Base-by-base conservation (phyloP, 1,284 basidiomycete species). In the Ganoderma multipileum region DNA sequence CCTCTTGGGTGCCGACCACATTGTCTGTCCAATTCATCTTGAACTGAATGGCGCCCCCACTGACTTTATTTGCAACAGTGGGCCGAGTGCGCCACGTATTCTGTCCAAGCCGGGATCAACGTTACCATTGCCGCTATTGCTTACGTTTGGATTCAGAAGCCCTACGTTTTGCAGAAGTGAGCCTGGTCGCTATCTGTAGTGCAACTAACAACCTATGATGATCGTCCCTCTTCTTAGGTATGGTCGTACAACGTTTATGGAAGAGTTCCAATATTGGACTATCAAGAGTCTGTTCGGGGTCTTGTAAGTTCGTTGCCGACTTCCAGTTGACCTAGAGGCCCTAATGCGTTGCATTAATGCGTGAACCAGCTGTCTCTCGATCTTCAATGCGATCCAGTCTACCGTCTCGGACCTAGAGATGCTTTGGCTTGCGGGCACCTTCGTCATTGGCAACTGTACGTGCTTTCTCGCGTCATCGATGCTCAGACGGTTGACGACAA, bases 401-500 rank as follows among this genome's bases (percentile, higher is more conserved):
- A 42, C 63, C 3, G 52, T 72, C 42, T 61, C 57, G 60, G 50
- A 54, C 20, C 23, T 61, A 18, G 63, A 66, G 33, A 55, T 71
- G 44, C 61, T 52, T 14, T 72, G 69, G 71, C 59, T 72, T 6
- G 66, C 62, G 26, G 55, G 64, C 5, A 68, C 69, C 41, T 72
- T 69, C 41, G 44, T 67, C n/a, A 67, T 72, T 6, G 69, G 69
- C 3, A 72, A 69, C 33, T 47, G 71, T 72, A 50, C 55, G 71
- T 65, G 18, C 33, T 8, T 30, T 8, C 41, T 2, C 23, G 18
- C 6, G 23, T 38, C 26, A 16, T 26, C 28, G n/a, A 36, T 14
- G 26, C 4, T 28, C 20, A 12, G 3, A 26, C n/a, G 12, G 8
- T 26, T 63, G 28, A 64, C 7, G 2, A n/a, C 18, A 36, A 12